Conservation (phyloP, 495 filamentous ascomycete genomes). For the Darksidea phi region DNA sequence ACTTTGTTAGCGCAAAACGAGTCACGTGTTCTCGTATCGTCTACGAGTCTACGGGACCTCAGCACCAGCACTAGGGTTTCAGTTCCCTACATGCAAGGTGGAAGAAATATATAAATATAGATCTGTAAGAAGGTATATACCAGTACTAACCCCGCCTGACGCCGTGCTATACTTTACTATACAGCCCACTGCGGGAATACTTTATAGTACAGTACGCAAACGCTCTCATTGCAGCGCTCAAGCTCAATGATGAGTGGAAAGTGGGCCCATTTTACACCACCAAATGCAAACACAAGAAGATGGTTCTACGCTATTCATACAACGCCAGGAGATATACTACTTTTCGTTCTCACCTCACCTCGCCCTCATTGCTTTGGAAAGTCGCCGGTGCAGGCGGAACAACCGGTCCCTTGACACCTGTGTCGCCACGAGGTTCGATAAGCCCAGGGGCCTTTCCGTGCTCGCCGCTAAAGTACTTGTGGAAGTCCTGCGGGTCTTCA, state of each 20-base stretch:
- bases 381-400: slow-evolving; percentile 28
- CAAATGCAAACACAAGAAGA: neutral
- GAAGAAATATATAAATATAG: too few species aligned
- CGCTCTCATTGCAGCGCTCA: neutral
- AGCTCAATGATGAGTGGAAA: slow-evolving; percentile 7
- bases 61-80: too few species aligned
- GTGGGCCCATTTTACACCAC: neutral
- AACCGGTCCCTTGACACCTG: slow-evolving; percentile 29
- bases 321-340: neutral
- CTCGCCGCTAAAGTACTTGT: slow-evolving; percentile 74
- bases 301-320: neutral
- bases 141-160: too few species aligned
- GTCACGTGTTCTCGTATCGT: too few species aligned
- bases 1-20: too few species aligned
- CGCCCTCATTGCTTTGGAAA: slow-evolving; percentile 9
- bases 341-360: slow-evolving; percentile 3
- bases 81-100: too few species aligned
- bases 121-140: too few species aligned
- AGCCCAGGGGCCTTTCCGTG: slow-evolving; percentile 32
- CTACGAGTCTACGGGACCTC: too few species aligned
- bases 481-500: slow-evolving; percentile 80
- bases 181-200: slow-evolving; percentile 1
- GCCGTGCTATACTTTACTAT: slow-evolving; percentile 6
- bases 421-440: slow-evolving; percentile 28
- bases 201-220: slow-evolving; percentile 19